A percentile compares a stretch with the other conserved stretches of the same genome.
Evolutionary conservation across 495 filamentous ascomycete species (phyloP).

Genomic region (Neurospora sp.): DNA sequence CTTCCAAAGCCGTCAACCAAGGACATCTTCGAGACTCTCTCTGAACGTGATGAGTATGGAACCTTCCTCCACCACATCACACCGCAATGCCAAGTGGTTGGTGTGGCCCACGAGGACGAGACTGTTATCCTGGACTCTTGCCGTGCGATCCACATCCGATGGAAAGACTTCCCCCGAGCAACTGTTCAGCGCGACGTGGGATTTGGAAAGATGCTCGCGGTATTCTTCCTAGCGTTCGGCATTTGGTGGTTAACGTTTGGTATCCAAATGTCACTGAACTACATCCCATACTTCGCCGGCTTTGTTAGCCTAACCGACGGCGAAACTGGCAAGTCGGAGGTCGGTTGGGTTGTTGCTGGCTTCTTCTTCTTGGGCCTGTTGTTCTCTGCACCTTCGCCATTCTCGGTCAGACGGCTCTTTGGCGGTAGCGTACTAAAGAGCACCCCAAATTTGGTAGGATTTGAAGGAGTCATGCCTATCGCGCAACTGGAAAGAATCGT

Average conservation of each 20-base stretch:
- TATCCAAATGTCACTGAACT: slow-evolving; percentile 1
- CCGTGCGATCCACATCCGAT: slow-evolving; percentile 14
- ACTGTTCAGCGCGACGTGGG: background rate
- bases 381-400: background rate
- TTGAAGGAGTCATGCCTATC: slow-evolving; percentile 19
- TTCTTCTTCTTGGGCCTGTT: slow-evolving; percentile 1
- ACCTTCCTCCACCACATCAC: slow-evolving; percentile 7
- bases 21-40: background rate
- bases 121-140: slow-evolving; percentile 15
- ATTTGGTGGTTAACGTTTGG: background rate
- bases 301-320: slow-evolving; percentile 22
- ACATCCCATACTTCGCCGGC: slow-evolving; percentile 1
- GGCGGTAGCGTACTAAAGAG: background rate
- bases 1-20: slow-evolving; percentile 2
- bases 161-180: slow-evolving; percentile 1
- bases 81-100: slow-evolving; percentile 8
- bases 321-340: slow-evolving; percentile 6
- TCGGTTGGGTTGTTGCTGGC: slow-evolving; percentile 21
- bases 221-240: background rate
- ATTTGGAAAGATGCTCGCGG: background rate
- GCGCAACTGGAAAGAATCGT: slow-evolving; percentile 2
- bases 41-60: slow-evolving; percentile 7
- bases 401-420: background rate
- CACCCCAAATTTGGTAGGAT: slow-evolving; percentile 13
- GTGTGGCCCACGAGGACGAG: slow-evolving; percentile 7